Base-by-base conservation (phyloP, 2,329 filamentous ascomycete species). In the Clarireedia hainanense region DNA sequence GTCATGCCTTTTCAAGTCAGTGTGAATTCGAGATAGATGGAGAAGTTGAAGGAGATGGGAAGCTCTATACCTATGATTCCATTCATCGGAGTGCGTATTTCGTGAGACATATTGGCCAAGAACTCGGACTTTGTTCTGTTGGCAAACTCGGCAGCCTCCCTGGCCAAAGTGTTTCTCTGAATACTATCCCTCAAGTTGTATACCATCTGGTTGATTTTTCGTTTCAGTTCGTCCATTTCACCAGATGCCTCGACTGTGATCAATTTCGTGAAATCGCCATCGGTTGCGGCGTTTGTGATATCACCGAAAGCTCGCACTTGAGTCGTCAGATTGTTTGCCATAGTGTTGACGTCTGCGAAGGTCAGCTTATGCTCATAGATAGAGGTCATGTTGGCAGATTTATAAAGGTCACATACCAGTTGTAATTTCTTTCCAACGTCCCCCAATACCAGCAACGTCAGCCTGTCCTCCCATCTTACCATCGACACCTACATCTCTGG, bases 171-270 rank as follows among this genome's bases (percentile, higher is more conserved):
- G 70, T 97, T 99, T 70, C 91, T 85, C 71, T 97, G 91, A 64
- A 99, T 96, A 78, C 89, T 95, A 73, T 97, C 94, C 64, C 92
- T 80, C 60, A 99, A 75, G 69, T 95, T 96, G 69, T 89, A 94
- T 52, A 97, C 91, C 94, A 99, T 99, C 75, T 95, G 89, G 71
- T 97, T 99, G 80, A 99, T 97, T 78, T 97, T 97, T 67, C 91
- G 85, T 75, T 99, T 99, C 65, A 99, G 79, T 72, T 97, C 92
- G 72, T 97, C 94, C 94, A 99, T 97, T 73, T 99, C 94, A 61
- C 94, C 94, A 12, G 92, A 96, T 20, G 94, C 94, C 71, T 96
- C 91, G 17, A 99, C 92, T 48, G 94, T 95, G 70, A 99, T 92
- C 57, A 95, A 84, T 70, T 96, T 95, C 24, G 90, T 95, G 71